These are phyloP conservation scores for Knoxia roxburghii DNA, from an alignment of 257 asterid genomes.

Conservation along the genomic window DNA sequence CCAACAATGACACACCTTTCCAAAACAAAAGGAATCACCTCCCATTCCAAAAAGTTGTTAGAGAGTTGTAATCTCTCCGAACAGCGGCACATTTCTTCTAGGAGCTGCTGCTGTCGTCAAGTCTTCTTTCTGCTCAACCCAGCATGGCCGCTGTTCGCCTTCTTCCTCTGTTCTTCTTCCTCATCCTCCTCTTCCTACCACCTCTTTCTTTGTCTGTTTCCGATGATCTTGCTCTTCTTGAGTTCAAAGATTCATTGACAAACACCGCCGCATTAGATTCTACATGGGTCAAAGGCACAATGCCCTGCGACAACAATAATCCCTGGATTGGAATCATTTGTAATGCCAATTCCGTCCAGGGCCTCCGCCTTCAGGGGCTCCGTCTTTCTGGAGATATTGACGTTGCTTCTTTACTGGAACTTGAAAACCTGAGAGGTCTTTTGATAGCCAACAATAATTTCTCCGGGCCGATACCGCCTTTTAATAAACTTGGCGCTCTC, in stretches of 20 bases:
- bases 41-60: conserved; percentile 10
- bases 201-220: conserved; percentile 25
- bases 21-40: conserved; percentile 17
- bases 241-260: conserved; percentile 45
- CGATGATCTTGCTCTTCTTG: conserved; percentile 46
- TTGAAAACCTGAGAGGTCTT: conserved; percentile 42
- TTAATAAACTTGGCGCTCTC: conserved; percentile 50
- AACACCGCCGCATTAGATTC: conserved; percentile 45
- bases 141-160: conserved; percentile 45
- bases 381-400: conserved; percentile 40
- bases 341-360: conserved; percentile 30
- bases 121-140: background rate
- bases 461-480: conserved; percentile 52
- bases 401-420: conserved; percentile 28
- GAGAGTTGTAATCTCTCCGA: conserved; percentile 37
- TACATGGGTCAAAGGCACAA: conserved; percentile 53
- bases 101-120: conserved; percentile 34
- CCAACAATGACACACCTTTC: conserved; percentile 45
- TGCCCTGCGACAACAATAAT: conserved; percentile 42
- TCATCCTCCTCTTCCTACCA: conserved; percentile 23
- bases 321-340: conserved; percentile 68
- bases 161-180: conserved; percentile 25
- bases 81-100: conserved; percentile 38
- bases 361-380: conserved; percentile 37
- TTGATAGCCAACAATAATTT: conserved; percentile 53